These are phyloP conservation scores for Pseudozyma hubeiensis DNA, from an alignment of 1,284 basidiomycete species.

Conservation along the genomic window DNA sequence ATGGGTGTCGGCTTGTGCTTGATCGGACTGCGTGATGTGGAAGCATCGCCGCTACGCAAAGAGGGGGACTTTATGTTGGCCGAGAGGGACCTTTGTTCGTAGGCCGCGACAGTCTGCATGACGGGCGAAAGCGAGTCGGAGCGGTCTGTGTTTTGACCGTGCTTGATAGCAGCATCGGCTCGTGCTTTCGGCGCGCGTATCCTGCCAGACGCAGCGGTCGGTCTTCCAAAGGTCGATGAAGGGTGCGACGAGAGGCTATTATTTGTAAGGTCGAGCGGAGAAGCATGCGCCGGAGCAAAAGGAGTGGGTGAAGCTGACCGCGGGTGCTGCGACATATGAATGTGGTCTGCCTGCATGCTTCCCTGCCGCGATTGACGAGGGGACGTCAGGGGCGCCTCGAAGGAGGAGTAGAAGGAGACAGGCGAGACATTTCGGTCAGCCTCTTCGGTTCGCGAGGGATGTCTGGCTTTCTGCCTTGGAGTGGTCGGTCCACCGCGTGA, in stretches of 20 bases:
- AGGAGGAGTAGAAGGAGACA: constrained; percentile 40
- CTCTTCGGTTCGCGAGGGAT: constrained; percentile 17
- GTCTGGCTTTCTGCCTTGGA: constrained; percentile 15
- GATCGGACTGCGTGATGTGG: neutral
- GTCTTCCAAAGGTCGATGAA: neutral
- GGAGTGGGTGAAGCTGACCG: constrained; percentile 2
- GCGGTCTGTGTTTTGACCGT: no score
- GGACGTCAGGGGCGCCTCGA: constrained; percentile 22
- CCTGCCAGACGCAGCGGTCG: neutral
- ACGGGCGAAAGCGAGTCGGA: no score
- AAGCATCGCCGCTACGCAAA: no score
- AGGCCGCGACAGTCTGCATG: no score
- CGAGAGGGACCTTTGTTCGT: no score
- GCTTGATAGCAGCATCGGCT: no score
- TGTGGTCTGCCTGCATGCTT: constrained; percentile 16
- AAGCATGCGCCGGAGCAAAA: neutral
- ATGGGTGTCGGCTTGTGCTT: constrained; percentile 8
- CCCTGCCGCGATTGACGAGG: constrained; percentile 26
- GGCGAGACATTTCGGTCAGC: constrained; percentile 26
- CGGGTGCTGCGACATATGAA: neutral
- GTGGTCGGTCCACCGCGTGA: constrained; percentile 24
- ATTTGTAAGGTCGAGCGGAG: neutral
- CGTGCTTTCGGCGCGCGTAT: no score
- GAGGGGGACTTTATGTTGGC: no score
- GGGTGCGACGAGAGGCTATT: neutral